These are phyloP conservation scores for Claviceps pazoutovae DNA, from an alignment of 2,329 filamentous ascomycete species.

Conservation along the genomic window DNA sequence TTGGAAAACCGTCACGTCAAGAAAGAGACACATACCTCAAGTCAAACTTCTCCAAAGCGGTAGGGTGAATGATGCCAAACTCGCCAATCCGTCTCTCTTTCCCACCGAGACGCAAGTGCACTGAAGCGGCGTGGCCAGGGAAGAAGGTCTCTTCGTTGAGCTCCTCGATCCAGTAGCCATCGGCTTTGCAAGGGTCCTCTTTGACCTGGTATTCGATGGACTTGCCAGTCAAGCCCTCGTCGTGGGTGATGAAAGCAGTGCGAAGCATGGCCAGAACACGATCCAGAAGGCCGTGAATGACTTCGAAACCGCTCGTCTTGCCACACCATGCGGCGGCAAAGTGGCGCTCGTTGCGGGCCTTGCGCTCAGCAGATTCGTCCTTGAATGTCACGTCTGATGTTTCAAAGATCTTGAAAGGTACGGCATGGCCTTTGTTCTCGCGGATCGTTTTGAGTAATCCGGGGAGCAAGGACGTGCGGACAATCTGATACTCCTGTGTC, in stretches of 20 bases:
- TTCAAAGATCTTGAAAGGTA: slow-evolving; percentile 89
- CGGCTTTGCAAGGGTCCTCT: slow-evolving; percentile 41
- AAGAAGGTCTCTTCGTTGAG: slow-evolving; percentile 88
- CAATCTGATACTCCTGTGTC: slow-evolving; percentile 84
- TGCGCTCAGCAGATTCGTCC: slow-evolving; percentile 66
- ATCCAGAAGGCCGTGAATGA: slow-evolving; percentile 88
- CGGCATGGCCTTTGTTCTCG: slow-evolving; percentile 78
- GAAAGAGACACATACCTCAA: slow-evolving; percentile 44
- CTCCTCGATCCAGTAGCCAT: slow-evolving; percentile 91
- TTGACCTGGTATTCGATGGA: slow-evolving; percentile 38
- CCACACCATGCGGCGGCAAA: slow-evolving; percentile 95
- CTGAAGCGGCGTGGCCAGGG: slow-evolving; percentile 71
- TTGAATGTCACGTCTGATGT: slow-evolving; percentile 87
- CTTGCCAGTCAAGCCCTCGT: slow-evolving; percentile 48
- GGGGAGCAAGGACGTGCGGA: slow-evolving; percentile 72
- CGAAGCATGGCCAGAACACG: slow-evolving; percentile 86
- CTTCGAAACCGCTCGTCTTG: slow-evolving; percentile 86
- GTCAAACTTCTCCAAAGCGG: slow-evolving; percentile 86
- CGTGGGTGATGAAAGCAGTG: slow-evolving; percentile 62
- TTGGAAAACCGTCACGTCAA: neutral
- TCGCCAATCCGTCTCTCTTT: slow-evolving; percentile 69
- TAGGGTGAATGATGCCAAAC: slow-evolving; percentile 89
- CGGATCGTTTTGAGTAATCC: slow-evolving; percentile 86
- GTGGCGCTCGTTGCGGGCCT: slow-evolving; percentile 82
- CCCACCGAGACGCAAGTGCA: slow-evolving; percentile 62